Evolutionary conservation across 129 eudicot species (phyloP), one percentile per base, ranked within the genome.

Genomic region (Centrapalus pauciflorus): DNA sequence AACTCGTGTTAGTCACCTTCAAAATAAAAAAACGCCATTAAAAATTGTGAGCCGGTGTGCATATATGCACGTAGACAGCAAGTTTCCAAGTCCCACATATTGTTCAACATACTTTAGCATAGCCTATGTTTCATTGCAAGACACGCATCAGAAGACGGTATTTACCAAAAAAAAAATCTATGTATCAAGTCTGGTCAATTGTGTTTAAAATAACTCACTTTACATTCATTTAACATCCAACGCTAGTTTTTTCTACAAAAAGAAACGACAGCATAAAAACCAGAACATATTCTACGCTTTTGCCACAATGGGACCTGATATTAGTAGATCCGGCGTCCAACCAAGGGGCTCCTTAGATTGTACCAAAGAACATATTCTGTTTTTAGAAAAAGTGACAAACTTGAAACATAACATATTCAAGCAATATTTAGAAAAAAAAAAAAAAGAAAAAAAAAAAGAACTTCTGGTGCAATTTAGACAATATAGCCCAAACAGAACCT

Each of bases 271-370:
- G 8, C 57, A 16, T 9, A 16, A 64, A 25, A 19, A 19, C 30
- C 20, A 10, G 66, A 20, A 34, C 49, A 34, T 19, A 60, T 2
- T 33, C 29, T 19, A 35, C 66, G 1, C 30, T 19, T 10, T 60
- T 34, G 20, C 8, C 61, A 29, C 7, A 14, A 56, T 27, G 11
- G 38, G 28, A 56, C 14, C 2, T 56, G 24, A 5, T 56, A 12
- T 56, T 56, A 28, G 40, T 56, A 23, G 29, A 28, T 28, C 38
- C 27, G 23, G 40, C 67, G 30, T 61, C 50, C 48, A 62, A 62
- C 13, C 68, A 62, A 10, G 3, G 12, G 10, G 32, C 17, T 35
- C n/a, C 50, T 2, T 35, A 21, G 2, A 16, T 29, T 30, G 21
- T 24, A 61, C 33, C 27, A 17, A 25, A 40, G 7, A 40, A 32